phyloP scores from a whole-genome alignment of 495 filamentous ascomycete genomes.

The Hapsidospora chrysogenum region DNA sequence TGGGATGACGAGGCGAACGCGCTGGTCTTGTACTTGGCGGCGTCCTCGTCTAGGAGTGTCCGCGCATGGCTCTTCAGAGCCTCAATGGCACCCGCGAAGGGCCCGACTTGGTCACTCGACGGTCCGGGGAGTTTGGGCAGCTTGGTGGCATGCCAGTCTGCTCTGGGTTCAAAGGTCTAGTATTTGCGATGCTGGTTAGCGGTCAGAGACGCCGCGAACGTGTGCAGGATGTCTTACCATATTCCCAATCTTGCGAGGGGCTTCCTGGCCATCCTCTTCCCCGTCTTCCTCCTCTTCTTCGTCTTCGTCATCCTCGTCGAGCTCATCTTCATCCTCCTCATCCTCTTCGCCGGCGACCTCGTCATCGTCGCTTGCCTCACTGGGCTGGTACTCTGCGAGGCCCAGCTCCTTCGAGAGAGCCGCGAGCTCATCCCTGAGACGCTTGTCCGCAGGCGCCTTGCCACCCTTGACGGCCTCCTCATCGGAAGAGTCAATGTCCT shows the following conservation, averaged over 20 bases:
- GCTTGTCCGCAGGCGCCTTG: slow-evolving; percentile 17
- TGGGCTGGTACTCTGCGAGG: slow-evolving; percentile 20
- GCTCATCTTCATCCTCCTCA: slow-evolving; percentile 10
- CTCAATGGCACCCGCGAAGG: slow-evolving; percentile 43
- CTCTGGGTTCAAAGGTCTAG: slow-evolving; percentile 56
- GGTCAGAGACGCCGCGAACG: slow-evolving; percentile 7
- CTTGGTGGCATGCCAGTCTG: slow-evolving; percentile 67
- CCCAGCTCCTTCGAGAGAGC: slow-evolving; percentile 28
- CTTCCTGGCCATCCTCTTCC: slow-evolving; percentile 4
- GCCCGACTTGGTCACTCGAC: slow-evolving; percentile 27
- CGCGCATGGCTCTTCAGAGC: slow-evolving; percentile 61
- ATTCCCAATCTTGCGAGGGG: background rate
- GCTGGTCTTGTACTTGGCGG: slow-evolving; percentile 37
- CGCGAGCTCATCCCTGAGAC: slow-evolving; percentile 21
- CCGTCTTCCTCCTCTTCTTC: slow-evolving; percentile 10
- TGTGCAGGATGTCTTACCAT: slow-evolving; percentile 1
- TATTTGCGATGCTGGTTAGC: slow-evolving; percentile 6
- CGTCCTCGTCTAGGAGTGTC: slow-evolving; percentile 55
- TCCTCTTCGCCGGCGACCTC: slow-evolving; percentile 11
- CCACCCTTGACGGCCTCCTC: slow-evolving; percentile 29
- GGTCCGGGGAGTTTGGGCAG: slow-evolving; percentile 37
- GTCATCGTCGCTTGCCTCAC: slow-evolving; percentile 14
- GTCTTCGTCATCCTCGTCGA: slow-evolving; percentile 10
- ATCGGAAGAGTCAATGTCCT: slow-evolving; percentile 41
- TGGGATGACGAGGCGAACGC: slow-evolving; percentile 56